These are phyloP conservation scores for Botryotinia globosa DNA, from an alignment of 2,329 filamentous ascomycete genomes.

Conservation along the genomic window DNA sequence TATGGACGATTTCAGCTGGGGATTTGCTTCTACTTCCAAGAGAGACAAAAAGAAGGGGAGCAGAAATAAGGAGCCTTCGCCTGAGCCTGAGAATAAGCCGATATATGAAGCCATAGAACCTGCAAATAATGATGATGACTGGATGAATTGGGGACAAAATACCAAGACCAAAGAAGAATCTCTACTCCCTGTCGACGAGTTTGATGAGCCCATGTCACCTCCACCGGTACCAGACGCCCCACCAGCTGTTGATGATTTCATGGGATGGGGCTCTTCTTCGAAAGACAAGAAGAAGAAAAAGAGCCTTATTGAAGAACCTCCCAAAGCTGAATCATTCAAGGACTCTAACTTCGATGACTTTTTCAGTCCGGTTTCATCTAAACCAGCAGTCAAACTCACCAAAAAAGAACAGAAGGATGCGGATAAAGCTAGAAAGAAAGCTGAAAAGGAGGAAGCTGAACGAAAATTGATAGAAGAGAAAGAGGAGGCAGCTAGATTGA, in stretches of 20 bases:
- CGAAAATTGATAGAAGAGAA: conserved; percentile 42
- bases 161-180: conserved; percentile 32
- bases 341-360: conserved; percentile 45
- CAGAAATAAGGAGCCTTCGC: conserved; percentile 29
- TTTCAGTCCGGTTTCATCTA: conserved; percentile 31
- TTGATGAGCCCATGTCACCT: conserved; percentile 39
- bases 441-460: conserved; percentile 48
- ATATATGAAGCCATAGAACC: conserved; percentile 32
- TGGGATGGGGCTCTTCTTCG: conserved; percentile 33
- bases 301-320: conserved; percentile 43
- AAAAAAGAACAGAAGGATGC: conserved; percentile 53
- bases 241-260: conserved; percentile 37
- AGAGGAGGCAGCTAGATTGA: conserved; percentile 42
- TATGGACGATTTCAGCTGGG: conserved; percentile 25
- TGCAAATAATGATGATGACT: conserved; percentile 31
- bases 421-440: conserved; percentile 47
- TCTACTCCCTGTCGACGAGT: conserved; percentile 35
- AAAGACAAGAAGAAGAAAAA: conserved; percentile 52
- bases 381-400: conserved; percentile 42
- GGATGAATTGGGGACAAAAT: conserved; percentile 35
- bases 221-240: conserved; percentile 37
- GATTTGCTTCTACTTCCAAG: conserved; percentile 33
- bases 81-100: conserved; percentile 26
- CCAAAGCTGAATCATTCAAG: conserved; percentile 46
- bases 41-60: conserved; percentile 46